These are phyloP conservation scores for Deakozyma indianensis DNA, from an alignment of 805 yeast species.

Conservation along the genomic window DNA sequence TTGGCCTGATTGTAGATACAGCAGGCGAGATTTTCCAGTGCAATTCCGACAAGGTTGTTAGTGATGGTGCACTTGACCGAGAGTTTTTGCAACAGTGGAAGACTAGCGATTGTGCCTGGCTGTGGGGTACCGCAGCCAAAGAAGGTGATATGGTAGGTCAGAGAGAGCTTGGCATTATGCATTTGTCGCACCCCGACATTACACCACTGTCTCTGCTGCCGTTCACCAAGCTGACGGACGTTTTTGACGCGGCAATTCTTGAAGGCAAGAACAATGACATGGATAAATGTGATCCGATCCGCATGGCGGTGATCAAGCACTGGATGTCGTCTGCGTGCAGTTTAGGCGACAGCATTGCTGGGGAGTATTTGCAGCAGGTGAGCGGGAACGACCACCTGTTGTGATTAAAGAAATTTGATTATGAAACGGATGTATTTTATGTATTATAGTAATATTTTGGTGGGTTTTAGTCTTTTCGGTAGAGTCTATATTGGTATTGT, in stretches of 20 bases:
- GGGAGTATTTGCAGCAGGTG: constrained; percentile 13
- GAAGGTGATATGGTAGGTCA: constrained; percentile 16
- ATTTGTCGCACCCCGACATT: constrained; percentile 16
- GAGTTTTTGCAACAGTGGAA: constrained; percentile 10
- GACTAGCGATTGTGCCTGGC: constrained; percentile 14
- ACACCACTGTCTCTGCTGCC: constrained; percentile 14
- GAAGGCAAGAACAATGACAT: constrained; percentile 11
- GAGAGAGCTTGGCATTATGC: constrained; percentile 17
- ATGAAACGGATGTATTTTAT: background rate
- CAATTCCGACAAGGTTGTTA: background rate
- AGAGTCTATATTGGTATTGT: too few species aligned
- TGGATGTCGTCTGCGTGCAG: constrained; percentile 16
- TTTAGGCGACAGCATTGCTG: constrained; percentile 16
- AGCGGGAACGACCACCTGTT: background rate
- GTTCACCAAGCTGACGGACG: constrained; percentile 12
- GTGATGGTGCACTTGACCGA: constrained; percentile 4
- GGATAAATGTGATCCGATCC: constrained; percentile 16
- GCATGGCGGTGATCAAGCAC: constrained; percentile 17
- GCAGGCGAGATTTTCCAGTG: constrained; percentile 15
- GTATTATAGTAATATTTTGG: background rate
- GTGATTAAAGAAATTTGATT: background rate
- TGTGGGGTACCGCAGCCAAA: constrained; percentile 17
- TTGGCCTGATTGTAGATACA: constrained; percentile 10
- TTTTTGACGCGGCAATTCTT: constrained; percentile 9
- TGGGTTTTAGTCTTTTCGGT: background rate